A percentile compares a stretch with the other conserved stretches of the same genome.
These are phyloP conservation scores for Auricularia cornea DNA, from an alignment of 768 basidiomycete genomes.

Conservation along the genomic window DNA sequence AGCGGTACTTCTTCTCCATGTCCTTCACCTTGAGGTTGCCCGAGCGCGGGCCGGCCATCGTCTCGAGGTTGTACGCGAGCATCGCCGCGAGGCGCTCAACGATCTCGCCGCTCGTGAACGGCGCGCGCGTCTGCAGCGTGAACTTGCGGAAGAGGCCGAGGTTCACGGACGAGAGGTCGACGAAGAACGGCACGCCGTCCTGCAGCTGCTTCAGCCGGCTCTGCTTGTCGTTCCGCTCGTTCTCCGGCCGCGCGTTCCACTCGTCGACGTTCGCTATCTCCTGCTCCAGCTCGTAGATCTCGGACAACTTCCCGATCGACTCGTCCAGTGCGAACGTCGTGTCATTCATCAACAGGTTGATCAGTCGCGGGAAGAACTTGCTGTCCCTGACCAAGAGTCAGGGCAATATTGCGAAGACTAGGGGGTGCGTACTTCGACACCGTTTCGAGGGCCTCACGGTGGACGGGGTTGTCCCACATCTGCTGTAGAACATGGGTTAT, in stretches of 20 bases:
- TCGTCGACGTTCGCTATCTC: conserved; percentile 71
- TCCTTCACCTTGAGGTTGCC: conserved; percentile 80
- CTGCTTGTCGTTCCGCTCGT: conserved; percentile 81
- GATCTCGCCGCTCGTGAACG: conserved; percentile 95
- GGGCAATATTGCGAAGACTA: background rate
- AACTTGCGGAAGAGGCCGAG: conserved; percentile 88
- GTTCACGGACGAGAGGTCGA: conserved; percentile 76
- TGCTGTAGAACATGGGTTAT: conserved; percentile 82
- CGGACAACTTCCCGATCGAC: conserved; percentile 77
- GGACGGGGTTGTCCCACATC: conserved; percentile 85
- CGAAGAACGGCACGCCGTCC: conserved; percentile 77
- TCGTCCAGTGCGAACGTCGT: conserved; percentile 98
- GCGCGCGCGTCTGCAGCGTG: conserved; percentile 82
- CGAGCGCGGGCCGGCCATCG: conserved; percentile 82
- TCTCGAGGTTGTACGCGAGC: conserved; percentile 89
- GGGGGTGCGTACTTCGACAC: conserved; percentile 58
- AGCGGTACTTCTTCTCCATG: conserved; percentile 72
- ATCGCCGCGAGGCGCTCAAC: conserved; percentile 92
- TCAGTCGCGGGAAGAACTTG: conserved; percentile 90
- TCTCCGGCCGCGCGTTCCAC: conserved; percentile 59
- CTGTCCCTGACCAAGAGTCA: conserved; percentile 47
- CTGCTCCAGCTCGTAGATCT: conserved; percentile 78
- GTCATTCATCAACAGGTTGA: conserved; percentile 98
- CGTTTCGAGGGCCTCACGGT: conserved; percentile 75
- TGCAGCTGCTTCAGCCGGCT: conserved; percentile 71